phyloP scores from a whole-genome alignment of 2,329 filamentous ascomycete species.

The Pleoardoris graminearum region DNA sequence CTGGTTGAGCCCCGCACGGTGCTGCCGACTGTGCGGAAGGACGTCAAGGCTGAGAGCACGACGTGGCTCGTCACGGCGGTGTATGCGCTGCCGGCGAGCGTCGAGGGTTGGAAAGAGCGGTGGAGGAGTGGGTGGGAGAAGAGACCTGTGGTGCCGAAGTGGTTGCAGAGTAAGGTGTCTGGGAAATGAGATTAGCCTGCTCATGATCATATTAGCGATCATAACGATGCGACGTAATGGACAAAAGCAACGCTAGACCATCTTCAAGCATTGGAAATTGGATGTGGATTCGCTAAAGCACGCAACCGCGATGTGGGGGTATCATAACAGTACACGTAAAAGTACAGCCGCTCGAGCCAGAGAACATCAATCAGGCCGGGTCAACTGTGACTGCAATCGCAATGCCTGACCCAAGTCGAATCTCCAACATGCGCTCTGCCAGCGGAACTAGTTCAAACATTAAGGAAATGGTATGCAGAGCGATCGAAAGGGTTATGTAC shows the following conservation, averaged over 20 bases:
- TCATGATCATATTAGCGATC: not conserved
- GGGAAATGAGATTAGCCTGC: conserved; percentile 23
- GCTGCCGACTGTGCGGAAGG: conserved; percentile 69
- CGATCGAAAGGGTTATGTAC: not conserved
- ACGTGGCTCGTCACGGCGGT: conserved; percentile 72
- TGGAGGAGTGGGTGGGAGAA: conserved; percentile 60
- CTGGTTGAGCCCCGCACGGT: conserved; percentile 72
- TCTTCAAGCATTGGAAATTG: not conserved
- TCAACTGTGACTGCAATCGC: not conserved
- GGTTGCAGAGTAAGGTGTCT: conserved; percentile 60
- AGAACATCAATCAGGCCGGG: not conserved
- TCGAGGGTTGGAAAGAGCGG: conserved; percentile 51
- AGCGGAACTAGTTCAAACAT: conserved; percentile 20
- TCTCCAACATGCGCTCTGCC: conserved; percentile 7
- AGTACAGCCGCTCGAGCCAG: conserved; percentile 17
- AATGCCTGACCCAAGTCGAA: not conserved
- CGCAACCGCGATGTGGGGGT: not conserved
- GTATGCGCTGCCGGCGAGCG: conserved; percentile 67
- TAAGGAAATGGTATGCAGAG: conserved; percentile 11
- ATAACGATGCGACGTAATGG: no score
- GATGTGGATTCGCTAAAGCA: not conserved
- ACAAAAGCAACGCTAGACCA: no score
- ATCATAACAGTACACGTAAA: conserved; percentile 3
- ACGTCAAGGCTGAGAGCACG: conserved; percentile 60
- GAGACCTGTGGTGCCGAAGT: conserved; percentile 61